Percentiles rank a stretch among this genome's conserved stretches.
Conservation (phyloP, 306 rosid genomes). For the Geum urbanum region DNA sequence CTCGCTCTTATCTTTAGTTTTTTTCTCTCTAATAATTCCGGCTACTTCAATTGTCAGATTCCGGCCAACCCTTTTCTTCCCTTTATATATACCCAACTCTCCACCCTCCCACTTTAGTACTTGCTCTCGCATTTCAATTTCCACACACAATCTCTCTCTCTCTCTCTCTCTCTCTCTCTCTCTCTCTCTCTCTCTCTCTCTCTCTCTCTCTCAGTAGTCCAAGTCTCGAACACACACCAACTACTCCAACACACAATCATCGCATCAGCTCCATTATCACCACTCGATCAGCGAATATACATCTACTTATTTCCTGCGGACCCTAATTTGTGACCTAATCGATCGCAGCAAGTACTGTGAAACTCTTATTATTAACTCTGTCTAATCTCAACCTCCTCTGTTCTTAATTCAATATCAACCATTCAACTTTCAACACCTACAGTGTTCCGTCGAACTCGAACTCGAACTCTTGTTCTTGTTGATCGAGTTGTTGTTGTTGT, state of each 20-base stretch:
- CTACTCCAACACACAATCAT: not conserved
- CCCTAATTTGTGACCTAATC: slow-evolving; percentile 2
- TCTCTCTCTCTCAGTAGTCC: not conserved
- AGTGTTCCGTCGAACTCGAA: too few species aligned
- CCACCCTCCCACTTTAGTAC: not conserved
- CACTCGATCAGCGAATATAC: not conserved
- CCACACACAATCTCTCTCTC: slow-evolving; percentile 2
- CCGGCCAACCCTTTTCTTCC: slow-evolving; percentile 32
- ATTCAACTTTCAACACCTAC: too few species aligned
- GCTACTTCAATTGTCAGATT: slow-evolving; percentile 30
- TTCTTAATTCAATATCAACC: too few species aligned
- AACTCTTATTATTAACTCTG: too few species aligned
- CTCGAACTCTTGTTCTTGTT: too few species aligned
- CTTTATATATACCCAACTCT: slow-evolving; percentile 34
- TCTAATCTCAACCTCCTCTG: too few species aligned
- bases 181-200: not conserved
- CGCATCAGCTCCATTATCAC: slow-evolving; percentile 10
- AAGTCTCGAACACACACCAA: not conserved
- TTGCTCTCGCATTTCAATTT: not conserved
- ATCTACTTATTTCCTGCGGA: slow-evolving; percentile 4
- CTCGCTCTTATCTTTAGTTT: not conserved
- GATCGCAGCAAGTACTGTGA: not conserved
- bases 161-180: not conserved
- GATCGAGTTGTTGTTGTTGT: too few species aligned
- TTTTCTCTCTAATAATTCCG: slow-evolving; percentile 35